A percentile compares a stretch with the other conserved stretches of the same genome.
phyloP scores from a whole-genome alignment of 2,329 filamentous ascomycete species.

The Harringtonia aguacate region DNA sequence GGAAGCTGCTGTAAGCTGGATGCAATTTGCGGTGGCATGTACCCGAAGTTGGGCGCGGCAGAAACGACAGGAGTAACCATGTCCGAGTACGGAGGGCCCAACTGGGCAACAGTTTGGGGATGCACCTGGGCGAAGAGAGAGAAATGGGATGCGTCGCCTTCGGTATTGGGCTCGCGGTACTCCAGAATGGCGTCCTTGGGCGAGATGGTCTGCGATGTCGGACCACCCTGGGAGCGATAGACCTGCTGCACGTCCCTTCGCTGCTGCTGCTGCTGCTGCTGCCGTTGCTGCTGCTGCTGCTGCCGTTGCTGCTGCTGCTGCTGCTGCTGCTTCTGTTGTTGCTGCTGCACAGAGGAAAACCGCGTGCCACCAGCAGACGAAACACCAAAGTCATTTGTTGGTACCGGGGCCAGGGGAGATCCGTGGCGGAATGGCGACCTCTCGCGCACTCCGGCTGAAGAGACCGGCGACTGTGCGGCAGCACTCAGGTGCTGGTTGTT shows the following conservation, averaged over 20 bases:
- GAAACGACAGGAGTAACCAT: slow-evolving; percentile 10
- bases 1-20: slow-evolving; percentile 20
- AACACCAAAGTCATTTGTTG: slow-evolving; percentile 31
- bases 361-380: slow-evolving; percentile 17
- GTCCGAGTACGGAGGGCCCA: slow-evolving; percentile 23
- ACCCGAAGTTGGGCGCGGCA: slow-evolving; percentile 16
- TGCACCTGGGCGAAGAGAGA: slow-evolving; percentile 49
- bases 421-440: slow-evolving; percentile 73
- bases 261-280: slow-evolving; percentile 50
- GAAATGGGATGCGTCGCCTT: slow-evolving; percentile 39
- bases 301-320: slow-evolving; percentile 20
- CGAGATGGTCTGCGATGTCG: slow-evolving; percentile 75
- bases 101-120: slow-evolving; percentile 32
- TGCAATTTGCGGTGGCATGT: slow-evolving; percentile 22
- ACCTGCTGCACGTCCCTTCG: slow-evolving; percentile 37
- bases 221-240: slow-evolving; percentile 30
- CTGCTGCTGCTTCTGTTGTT: slow-evolving; percentile 41
- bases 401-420: slow-evolving; percentile 46
- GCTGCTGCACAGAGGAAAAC: slow-evolving; percentile 42
- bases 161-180: slow-evolving; percentile 54
- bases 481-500: slow-evolving; percentile 62
- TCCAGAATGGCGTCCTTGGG: slow-evolving; percentile 87
- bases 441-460: slow-evolving; percentile 41
- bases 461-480: slow-evolving; percentile 29
- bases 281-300: slow-evolving; percentile 22